These are phyloP conservation scores for Chrysochromulina parva DNA, from an alignment of 78 protist genomes.

Conservation along the genomic window DNA sequence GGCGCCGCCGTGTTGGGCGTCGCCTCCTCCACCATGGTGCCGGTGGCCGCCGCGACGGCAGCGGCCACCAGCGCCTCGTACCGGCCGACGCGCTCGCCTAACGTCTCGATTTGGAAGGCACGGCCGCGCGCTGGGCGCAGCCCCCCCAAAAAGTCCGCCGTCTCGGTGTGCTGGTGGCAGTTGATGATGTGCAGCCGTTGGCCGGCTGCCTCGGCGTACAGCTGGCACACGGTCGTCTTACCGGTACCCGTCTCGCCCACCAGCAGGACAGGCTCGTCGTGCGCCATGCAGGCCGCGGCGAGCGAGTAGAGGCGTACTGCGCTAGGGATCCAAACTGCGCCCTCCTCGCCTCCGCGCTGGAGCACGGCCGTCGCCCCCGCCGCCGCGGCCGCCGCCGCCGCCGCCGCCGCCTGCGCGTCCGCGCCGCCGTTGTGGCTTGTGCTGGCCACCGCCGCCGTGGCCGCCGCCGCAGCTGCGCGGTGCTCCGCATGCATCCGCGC, in stretches of 20 bases:
- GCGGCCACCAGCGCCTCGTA: neutral
- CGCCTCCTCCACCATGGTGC: neutral
- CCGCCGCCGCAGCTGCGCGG: neutral
- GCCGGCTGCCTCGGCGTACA: neutral
- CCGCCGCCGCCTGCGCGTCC: no score
- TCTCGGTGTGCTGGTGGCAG: constrained; percentile 98
- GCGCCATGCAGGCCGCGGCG: constrained; percentile 72
- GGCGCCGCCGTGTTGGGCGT: neutral
- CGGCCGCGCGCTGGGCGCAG: constrained; percentile 92
- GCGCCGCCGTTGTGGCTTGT: no score
- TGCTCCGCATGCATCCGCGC: neutral
- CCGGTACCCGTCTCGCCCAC: constrained; percentile 98
- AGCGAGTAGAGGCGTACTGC: constrained; percentile 80
- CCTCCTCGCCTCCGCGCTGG: neutral
- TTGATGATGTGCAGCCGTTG: constrained; percentile 81
- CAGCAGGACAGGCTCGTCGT: constrained; percentile 92
- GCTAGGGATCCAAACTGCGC: constrained; percentile 82
- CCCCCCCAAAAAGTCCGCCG: constrained; percentile 97
- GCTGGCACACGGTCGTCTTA: constrained; percentile 95
- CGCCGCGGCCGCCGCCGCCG: no score
- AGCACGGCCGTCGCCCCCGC: no score
- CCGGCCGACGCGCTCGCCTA: neutral
- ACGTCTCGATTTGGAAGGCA: neutral
- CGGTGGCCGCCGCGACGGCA: neutral
- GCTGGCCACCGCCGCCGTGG: neutral